phyloP scores from a whole-genome alignment of 129 eudicot species.

The Tagetes patula region DNA sequence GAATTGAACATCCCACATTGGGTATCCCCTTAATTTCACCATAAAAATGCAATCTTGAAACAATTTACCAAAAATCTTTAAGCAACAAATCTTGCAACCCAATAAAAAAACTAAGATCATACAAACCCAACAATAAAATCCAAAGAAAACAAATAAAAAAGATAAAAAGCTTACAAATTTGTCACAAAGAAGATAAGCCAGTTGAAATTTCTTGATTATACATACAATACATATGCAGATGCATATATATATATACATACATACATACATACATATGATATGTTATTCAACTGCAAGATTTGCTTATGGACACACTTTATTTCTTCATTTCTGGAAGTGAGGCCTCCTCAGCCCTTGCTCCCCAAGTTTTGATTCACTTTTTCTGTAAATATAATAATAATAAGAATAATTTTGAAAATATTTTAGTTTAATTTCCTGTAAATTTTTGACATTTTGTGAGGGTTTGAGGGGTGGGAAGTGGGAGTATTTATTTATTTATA shows the following conservation, averaged over 20 bases:
- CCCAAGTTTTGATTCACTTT: constrained; percentile 23
- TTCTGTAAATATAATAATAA: constrained; percentile 22
- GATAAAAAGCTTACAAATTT: constrained; percentile 36
- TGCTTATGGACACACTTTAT: constrained; percentile 25
- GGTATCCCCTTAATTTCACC: constrained; percentile 17
- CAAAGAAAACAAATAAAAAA: constrained; percentile 1
- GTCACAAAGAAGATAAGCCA: constrained; percentile 9
- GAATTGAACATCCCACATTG: constrained; percentile 22
- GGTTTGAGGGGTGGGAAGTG: constrained; percentile 14
- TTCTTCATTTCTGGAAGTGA: constrained; percentile 29
- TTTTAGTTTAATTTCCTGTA: not conserved
- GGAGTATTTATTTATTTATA: constrained; percentile 21
- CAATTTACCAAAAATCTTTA: not conserved
- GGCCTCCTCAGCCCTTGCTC: constrained; percentile 22
- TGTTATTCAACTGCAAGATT: constrained; percentile 23
- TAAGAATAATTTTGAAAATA: not conserved
- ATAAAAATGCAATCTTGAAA: constrained; percentile 3
- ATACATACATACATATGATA: not conserved
- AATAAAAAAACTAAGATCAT: constrained; percentile 11
- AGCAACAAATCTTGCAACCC: not conserved
- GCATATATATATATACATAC: not conserved
- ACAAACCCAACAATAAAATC: constrained; percentile 1
- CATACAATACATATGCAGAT: not conserved
- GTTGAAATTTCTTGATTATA: constrained; percentile 14
- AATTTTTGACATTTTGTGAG: constrained; percentile 2